Conservation (phyloP, 768 basidiomycete genomes). For the Kwoniella dendrophila region DNA sequence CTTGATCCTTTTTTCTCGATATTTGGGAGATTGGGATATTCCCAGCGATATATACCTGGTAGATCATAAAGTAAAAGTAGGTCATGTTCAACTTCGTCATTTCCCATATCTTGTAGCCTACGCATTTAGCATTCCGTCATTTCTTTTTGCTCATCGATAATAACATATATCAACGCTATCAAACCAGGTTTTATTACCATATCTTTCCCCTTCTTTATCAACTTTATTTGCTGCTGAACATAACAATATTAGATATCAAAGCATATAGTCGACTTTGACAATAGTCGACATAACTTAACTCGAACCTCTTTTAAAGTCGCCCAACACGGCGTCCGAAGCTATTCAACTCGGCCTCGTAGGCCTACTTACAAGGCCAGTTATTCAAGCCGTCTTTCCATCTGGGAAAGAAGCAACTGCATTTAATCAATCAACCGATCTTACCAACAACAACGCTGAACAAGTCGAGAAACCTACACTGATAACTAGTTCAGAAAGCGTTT, state of each 20-base stretch:
- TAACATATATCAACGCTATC: not conserved
- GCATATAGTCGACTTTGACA: conserved; percentile 3
- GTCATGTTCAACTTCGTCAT: conserved; percentile 1
- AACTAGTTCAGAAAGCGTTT: not conserved
- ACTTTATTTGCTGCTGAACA: not conserved
- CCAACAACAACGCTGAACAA: conserved; percentile 11
- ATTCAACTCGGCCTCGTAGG: conserved; percentile 53
- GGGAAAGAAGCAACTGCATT: conserved; percentile 20
- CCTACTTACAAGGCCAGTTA: conserved; percentile 51
- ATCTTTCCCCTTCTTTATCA: not conserved
- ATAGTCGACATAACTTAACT: not conserved
- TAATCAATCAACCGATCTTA: not conserved
- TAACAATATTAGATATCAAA: not conserved
- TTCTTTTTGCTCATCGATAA: not conserved
- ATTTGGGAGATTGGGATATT: too few species aligned
- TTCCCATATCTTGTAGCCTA: too few species aligned
- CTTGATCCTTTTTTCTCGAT: too few species aligned
- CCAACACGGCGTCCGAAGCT: conserved; percentile 49
- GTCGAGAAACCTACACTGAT: conserved; percentile 3
- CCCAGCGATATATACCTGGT: too few species aligned
- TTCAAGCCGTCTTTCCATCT: conserved; percentile 50
- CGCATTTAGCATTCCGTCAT: not conserved
- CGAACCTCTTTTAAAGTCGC: conserved; percentile 11
- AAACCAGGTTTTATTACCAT: not conserved
- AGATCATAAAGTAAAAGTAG: not conserved